These are phyloP conservation scores for Vaccinium vitisidaea DNA, from an alignment of 148 eudicot genomes.

Conservation along the genomic window DNA sequence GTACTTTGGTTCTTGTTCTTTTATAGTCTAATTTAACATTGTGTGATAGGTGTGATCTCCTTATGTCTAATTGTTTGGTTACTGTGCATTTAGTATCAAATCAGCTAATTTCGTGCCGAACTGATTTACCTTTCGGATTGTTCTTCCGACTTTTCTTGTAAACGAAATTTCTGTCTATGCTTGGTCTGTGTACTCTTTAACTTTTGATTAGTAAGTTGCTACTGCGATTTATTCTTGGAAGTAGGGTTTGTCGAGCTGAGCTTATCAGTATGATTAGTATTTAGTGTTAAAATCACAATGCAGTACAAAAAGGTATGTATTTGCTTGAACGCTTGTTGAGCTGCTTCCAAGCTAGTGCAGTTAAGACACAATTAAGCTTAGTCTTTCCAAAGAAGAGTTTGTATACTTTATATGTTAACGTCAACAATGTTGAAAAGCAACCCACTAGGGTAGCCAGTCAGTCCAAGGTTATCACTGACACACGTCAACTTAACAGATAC, in stretches of 20 bases:
- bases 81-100: background rate
- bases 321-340: background rate
- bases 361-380: background rate
- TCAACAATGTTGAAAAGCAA: background rate
- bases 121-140: background rate
- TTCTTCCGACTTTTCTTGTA: background rate
- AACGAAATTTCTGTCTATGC: background rate
- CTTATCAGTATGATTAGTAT: background rate
- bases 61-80: background rate
- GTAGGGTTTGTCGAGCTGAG: background rate
- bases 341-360: background rate
- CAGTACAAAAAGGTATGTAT: background rate
- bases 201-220: background rate
- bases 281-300: background rate
- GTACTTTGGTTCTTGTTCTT: conserved; percentile 17
- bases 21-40: background rate
- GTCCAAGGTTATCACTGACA: background rate
- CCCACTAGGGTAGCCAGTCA: background rate
- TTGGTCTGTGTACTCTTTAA: background rate
- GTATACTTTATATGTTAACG: background rate
- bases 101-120: background rate
- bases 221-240: background rate
- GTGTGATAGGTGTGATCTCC: background rate
- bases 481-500: background rate
- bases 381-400: background rate